These are phyloP conservation scores for Parathielavia appendiculata DNA, from an alignment of 495 filamentous ascomycete genomes.

Conservation along the genomic window DNA sequence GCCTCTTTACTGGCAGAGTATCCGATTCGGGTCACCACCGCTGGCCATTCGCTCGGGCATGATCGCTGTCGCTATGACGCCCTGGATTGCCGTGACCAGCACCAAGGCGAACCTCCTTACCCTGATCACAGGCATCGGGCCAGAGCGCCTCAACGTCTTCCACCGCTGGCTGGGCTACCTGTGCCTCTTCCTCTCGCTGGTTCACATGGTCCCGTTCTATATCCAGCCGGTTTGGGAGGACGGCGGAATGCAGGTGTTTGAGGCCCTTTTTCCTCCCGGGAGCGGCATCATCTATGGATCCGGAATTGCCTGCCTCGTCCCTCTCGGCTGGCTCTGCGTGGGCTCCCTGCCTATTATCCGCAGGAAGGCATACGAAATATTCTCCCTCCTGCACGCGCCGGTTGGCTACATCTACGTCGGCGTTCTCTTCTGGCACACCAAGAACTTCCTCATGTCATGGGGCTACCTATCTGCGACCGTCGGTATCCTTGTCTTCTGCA, in stretches of 20 bases:
- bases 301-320: slow-evolving; percentile 79
- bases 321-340: slow-evolving; percentile 73
- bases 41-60: slow-evolving; percentile 87
- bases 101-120: slow-evolving; percentile 88
- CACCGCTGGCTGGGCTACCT: slow-evolving; percentile 92
- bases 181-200: slow-evolving; percentile 71
- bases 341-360: slow-evolving; percentile 70
- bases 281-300: slow-evolving; percentile 77
- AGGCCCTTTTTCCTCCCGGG: slow-evolving; percentile 54
- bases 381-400: slow-evolving; percentile 74
- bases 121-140: slow-evolving; percentile 82
- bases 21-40: slow-evolving; percentile 79
- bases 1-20: slow-evolving; percentile 78
- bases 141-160: slow-evolving; percentile 86
- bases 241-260: slow-evolving; percentile 60
- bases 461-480: slow-evolving; percentile 79
- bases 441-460: slow-evolving; percentile 90
- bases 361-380: slow-evolving; percentile 68
- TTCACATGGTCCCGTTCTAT: slow-evolving; percentile 88
- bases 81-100: slow-evolving; percentile 85
- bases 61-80: slow-evolving; percentile 88
- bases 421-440: slow-evolving; percentile 92
- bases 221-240: slow-evolving; percentile 80
- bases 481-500: slow-evolving; percentile 69
- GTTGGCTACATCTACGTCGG: slow-evolving; percentile 74